These are phyloP conservation scores for Candida vaughaniae DNA, from an alignment of 805 yeast species.

Conservation along the genomic window DNA sequence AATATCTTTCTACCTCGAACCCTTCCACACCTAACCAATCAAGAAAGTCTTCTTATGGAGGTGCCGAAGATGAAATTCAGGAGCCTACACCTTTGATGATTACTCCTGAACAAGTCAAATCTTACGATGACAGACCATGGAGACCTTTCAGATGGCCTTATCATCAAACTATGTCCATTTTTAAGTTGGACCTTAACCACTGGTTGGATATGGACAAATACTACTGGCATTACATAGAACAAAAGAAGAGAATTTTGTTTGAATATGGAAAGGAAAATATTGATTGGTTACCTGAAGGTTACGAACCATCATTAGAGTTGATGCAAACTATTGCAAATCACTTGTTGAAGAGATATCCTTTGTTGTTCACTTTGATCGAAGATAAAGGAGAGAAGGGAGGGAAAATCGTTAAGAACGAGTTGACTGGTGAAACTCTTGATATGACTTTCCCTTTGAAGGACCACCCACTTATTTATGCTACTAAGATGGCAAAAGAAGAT, in stretches of 20 bases:
- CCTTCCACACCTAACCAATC: constrained; percentile 12
- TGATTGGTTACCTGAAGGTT: constrained; percentile 65
- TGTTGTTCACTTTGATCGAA: constrained; percentile 50
- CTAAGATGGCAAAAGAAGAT: constrained; percentile 75
- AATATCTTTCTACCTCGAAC: constrained; percentile 9
- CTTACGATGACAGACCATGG: constrained; percentile 77
- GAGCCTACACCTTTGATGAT: constrained; percentile 52
- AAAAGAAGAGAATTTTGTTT: constrained; percentile 57
- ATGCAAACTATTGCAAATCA: constrained; percentile 63
- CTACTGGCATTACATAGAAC: constrained; percentile 63
- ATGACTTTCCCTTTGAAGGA: constrained; percentile 59
- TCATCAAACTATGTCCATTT: constrained; percentile 76
- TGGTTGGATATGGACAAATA: constrained; percentile 82
- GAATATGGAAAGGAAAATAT: constrained; percentile 60
- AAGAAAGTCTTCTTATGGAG: constrained; percentile 14
- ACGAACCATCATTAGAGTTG: constrained; percentile 60
- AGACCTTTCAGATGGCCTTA: constrained; percentile 80
- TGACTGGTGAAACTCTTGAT: constrained; percentile 63
- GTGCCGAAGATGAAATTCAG: constrained; percentile 9
- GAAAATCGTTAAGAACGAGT: constrained; percentile 53
- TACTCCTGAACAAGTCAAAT: constrained; percentile 64
- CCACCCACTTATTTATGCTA: constrained; percentile 60
- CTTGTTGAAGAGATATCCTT: constrained; percentile 61
- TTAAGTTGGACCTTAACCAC: constrained; percentile 67
- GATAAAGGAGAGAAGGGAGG: constrained; percentile 31